These are phyloP conservation scores for Gorgonomyces haynaldii DNA, from an alignment of 192 early-diverging fungal genomes.

Conservation along the genomic window DNA sequence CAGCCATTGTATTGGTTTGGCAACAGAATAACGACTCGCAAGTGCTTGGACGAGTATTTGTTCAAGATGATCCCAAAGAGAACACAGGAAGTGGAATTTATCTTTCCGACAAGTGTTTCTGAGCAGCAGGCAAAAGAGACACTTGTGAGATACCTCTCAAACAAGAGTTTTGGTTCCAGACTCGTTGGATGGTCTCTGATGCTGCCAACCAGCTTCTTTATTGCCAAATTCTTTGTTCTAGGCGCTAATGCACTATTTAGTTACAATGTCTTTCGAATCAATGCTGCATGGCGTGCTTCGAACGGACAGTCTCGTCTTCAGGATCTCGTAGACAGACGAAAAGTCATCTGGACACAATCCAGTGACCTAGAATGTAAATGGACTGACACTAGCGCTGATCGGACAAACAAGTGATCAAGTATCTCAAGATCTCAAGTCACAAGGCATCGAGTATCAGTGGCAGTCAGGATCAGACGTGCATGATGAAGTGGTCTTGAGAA, in stretches of 20 bases:
- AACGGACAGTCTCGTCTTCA: constrained; percentile 18
- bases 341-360: constrained; percentile 22
- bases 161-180: constrained; percentile 10
- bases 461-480: constrained; percentile 23
- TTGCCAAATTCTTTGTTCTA: constrained; percentile 25
- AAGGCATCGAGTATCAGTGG: constrained; percentile 18
- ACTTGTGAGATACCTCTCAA: constrained; percentile 18
- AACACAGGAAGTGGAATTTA: constrained; percentile 17
- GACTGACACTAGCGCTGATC: background rate
- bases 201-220: constrained; percentile 20
- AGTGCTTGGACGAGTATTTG: constrained; percentile 35
- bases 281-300: constrained; percentile 19
- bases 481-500: constrained; percentile 28
- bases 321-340: constrained; percentile 15
- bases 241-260: constrained; percentile 31
- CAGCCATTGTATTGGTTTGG: constrained; percentile 6
- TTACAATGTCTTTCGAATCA: constrained; percentile 38
- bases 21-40: constrained; percentile 26
- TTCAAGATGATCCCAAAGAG: constrained; percentile 27
- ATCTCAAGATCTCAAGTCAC: constrained; percentile 1
- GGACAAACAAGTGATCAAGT: constrained; percentile 12
- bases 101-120: constrained; percentile 26
- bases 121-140: constrained; percentile 11
- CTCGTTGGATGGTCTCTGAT: constrained; percentile 24
- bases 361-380: constrained; percentile 14